phyloP scores from a whole-genome alignment of 345 rosid genomes.

The Camelina sativa region DNA sequence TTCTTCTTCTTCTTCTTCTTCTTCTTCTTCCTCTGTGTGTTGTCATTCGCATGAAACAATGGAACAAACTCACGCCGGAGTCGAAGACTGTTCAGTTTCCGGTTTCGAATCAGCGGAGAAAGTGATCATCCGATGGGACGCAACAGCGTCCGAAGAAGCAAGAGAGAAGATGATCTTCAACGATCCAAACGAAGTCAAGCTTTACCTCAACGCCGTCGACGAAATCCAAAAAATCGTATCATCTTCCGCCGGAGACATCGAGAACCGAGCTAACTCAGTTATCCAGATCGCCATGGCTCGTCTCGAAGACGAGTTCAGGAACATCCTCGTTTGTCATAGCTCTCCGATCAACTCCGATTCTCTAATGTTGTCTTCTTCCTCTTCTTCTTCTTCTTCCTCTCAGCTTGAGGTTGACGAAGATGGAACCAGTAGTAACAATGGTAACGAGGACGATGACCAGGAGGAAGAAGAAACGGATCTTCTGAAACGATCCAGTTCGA shows the following conservation, averaged over 20 bases:
- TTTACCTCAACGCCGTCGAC: conserved; percentile 85
- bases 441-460: conserved; percentile 46
- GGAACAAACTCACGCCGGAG: conserved; percentile 46
- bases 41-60: conserved; percentile 46
- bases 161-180: conserved; percentile 84
- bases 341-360: conserved; percentile 70
- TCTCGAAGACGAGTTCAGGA: conserved; percentile 93
- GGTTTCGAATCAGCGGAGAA: conserved; percentile 68
- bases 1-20: too few species aligned
- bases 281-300: conserved; percentile 99
- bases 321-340: conserved; percentile 66
- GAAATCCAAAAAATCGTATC: conserved; percentile 70
- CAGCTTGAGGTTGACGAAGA: conserved; percentile 46
- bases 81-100: conserved; percentile 39
- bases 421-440: conserved; percentile 17
- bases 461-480: conserved; percentile 44
- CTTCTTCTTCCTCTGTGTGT: neutral
- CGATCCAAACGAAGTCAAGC: conserved; percentile 77
- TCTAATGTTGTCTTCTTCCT: conserved; percentile 40
- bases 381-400: conserved; percentile 42
- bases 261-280: conserved; percentile 56
- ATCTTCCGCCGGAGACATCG: conserved; percentile 50
- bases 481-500: conserved; percentile 39
- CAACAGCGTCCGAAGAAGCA: conserved; percentile 85
- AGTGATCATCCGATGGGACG: conserved; percentile 89